A percentile compares a stretch with the other conserved stretches of the same genome.
Evolutionary conservation across 305 asterid species (phyloP).

Genomic region (Withania somnifera): DNA sequence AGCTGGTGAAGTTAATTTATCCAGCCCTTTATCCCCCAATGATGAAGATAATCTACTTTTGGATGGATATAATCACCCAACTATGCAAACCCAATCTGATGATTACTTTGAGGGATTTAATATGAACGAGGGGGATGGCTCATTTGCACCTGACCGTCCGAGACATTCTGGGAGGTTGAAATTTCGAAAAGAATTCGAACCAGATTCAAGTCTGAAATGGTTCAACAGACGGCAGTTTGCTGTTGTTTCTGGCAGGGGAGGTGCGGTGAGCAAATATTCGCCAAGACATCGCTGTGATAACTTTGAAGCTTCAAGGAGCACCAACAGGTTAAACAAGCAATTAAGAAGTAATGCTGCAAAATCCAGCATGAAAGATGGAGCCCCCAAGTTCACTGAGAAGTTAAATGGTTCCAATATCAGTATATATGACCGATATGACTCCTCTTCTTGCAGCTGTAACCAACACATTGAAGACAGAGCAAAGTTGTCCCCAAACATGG

Average conservation of each 20-base stretch:
- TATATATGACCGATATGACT: slow-evolving; percentile 36
- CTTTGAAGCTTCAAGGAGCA: slow-evolving; percentile 39
- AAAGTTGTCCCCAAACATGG: slow-evolving; percentile 35
- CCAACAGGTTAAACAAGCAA: slow-evolving; percentile 40
- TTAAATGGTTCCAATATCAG: slow-evolving; percentile 37
- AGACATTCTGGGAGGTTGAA: slow-evolving; percentile 53
- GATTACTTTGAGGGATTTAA: slow-evolving; percentile 33
- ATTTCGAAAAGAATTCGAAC: slow-evolving; percentile 42
- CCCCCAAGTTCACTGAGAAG: slow-evolving; percentile 43
- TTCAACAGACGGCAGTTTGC: slow-evolving; percentile 42
- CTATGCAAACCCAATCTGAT: slow-evolving; percentile 37
- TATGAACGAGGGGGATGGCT: slow-evolving; percentile 32
- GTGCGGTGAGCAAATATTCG: slow-evolving; percentile 32
- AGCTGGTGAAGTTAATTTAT: slow-evolving; percentile 43
- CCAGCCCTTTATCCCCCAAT: slow-evolving; percentile 43
- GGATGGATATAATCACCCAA: slow-evolving; percentile 35
- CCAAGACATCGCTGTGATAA: slow-evolving; percentile 43
- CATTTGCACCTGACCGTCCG: slow-evolving; percentile 29
- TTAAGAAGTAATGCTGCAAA: slow-evolving; percentile 30
- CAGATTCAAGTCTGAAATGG: slow-evolving; percentile 47
- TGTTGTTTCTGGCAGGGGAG: slow-evolving; percentile 37
- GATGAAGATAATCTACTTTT: slow-evolving; percentile 39
- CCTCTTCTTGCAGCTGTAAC: slow-evolving; percentile 59
- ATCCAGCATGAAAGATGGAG: slow-evolving; percentile 43
- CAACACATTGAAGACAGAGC: slow-evolving; percentile 48